phyloP scores from a whole-genome alignment of 441 rosid species.

The Capsella rubella region DNA sequence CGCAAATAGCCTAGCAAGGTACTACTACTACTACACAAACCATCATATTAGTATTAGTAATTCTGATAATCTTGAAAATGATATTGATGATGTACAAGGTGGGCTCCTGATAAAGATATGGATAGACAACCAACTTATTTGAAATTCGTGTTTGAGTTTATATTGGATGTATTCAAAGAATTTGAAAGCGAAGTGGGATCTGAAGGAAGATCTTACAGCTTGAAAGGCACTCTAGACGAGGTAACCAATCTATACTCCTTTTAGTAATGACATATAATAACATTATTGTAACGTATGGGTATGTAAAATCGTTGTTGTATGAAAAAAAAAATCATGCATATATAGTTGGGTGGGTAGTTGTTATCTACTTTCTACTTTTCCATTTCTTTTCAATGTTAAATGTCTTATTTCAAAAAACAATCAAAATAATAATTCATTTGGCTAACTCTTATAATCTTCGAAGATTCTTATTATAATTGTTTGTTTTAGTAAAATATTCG shows the following conservation, averaged over 20 bases:
- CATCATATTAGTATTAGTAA: not conserved
- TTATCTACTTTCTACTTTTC: too few species aligned
- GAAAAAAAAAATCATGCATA: too few species aligned
- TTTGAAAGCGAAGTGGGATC: constrained; percentile 10
- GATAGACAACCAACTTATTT: constrained; percentile 24
- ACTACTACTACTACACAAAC: not conserved
- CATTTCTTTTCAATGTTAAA: too few species aligned
- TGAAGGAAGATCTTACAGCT: constrained; percentile 9
- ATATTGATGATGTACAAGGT: constrained; percentile 27
- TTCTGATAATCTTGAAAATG: not conserved
- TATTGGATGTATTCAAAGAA: constrained; percentile 22
- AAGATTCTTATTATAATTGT: not conserved
- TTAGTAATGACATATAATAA: not conserved
- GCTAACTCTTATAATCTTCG: not conserved
- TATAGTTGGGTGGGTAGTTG: too few species aligned
- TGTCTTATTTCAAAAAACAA: too few species aligned
- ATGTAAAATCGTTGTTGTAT: too few species aligned
- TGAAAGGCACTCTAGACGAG: constrained; percentile 15
- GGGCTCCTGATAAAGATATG: constrained; percentile 26
- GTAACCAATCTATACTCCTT: constrained; percentile 5
- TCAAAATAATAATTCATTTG: too few species aligned
- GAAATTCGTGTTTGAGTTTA: constrained; percentile 18
- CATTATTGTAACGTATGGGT: too few species aligned
- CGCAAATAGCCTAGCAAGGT: constrained; percentile 45
- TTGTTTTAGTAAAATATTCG: not conserved